Conservation (phyloP, 352 stramenopile species). For the Phytophthora lateralis region DNA sequence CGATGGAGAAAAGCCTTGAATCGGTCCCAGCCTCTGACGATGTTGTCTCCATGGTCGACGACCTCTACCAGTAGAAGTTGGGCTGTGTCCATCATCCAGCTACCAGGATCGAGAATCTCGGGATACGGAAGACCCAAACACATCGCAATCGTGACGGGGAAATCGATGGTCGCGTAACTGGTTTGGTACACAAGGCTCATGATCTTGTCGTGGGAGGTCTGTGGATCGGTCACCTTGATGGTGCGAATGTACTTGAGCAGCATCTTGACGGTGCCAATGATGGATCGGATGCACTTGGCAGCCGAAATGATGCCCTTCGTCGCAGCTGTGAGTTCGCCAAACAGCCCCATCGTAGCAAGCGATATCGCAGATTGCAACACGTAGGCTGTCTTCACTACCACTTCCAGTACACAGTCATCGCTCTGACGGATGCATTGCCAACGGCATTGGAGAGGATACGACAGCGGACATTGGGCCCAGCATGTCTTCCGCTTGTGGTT, state of each 20-base stretch:
- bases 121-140: constrained; percentile 20
- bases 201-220: constrained; percentile 17
- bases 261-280: constrained; percentile 32
- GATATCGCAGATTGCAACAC: constrained; percentile 38
- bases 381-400: constrained; percentile 41
- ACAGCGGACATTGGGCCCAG: constrained; percentile 54
- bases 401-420: constrained; percentile 32
- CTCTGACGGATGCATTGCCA: constrained; percentile 56
- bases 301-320: constrained; percentile 12
- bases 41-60: constrained; percentile 10
- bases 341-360: constrained; percentile 35
- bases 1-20: constrained; percentile 19
- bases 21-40: constrained; percentile 17
- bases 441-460: constrained; percentile 54
- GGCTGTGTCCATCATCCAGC: constrained; percentile 14
- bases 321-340: constrained; percentile 28
- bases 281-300: constrained; percentile 25
- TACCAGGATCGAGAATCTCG: constrained; percentile 5
- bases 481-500: constrained; percentile 45
- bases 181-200: constrained; percentile 24
- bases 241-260: constrained; percentile 20
- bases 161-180: constrained; percentile 25
- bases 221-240: constrained; percentile 19
- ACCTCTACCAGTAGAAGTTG: constrained; percentile 18
- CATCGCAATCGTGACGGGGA: constrained; percentile 19